These are phyloP conservation scores for Epichloe coenophiala DNA, from an alignment of 2,329 filamentous ascomycete species.

Conservation along the genomic window DNA sequence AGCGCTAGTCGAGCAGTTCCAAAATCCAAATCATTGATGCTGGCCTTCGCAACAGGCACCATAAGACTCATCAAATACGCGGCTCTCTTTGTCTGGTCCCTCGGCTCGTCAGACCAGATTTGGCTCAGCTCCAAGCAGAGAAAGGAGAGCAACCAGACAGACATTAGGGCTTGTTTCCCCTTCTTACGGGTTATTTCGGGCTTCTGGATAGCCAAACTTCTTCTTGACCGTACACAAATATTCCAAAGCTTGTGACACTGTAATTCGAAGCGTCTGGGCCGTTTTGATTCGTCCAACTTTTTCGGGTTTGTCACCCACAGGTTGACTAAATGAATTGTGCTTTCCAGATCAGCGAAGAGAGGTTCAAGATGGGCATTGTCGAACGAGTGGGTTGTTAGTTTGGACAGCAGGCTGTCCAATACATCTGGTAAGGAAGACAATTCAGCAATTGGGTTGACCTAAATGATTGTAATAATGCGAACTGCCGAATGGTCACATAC, in stretches of 20 bases:
- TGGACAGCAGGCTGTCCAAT: conserved; percentile 13
- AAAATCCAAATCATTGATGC: conserved; percentile 37
- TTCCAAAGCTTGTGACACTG: conserved; percentile 55
- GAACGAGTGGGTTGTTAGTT: conserved; percentile 6
- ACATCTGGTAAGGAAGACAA: conserved; percentile 13
- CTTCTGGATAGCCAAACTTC: conserved; percentile 9
- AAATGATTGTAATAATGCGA: background rate
- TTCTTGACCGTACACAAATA: conserved; percentile 39
- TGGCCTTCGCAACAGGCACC: conserved; percentile 47
- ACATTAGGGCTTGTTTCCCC: conserved; percentile 19
- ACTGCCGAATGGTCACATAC: background rate
- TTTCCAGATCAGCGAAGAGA: conserved; percentile 17
- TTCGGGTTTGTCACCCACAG: conserved; percentile 1
- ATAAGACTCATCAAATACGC: conserved; percentile 52
- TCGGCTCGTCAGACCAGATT: conserved; percentile 19
- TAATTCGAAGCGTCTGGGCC: conserved; percentile 33
- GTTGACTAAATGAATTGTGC: conserved; percentile 14
- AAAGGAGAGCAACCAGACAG: conserved; percentile 46
- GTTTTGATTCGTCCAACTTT: background rate
- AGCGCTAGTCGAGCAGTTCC: conserved; percentile 47
- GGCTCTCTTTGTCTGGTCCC: conserved; percentile 21
- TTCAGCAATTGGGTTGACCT: background rate
- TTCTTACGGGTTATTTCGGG: conserved; percentile 9
- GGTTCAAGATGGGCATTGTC: conserved; percentile 28
- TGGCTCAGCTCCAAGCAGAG: conserved; percentile 47